phyloP scores from a whole-genome alignment of 768 basidiomycete genomes.

The Cubamyces sp. region DNA sequence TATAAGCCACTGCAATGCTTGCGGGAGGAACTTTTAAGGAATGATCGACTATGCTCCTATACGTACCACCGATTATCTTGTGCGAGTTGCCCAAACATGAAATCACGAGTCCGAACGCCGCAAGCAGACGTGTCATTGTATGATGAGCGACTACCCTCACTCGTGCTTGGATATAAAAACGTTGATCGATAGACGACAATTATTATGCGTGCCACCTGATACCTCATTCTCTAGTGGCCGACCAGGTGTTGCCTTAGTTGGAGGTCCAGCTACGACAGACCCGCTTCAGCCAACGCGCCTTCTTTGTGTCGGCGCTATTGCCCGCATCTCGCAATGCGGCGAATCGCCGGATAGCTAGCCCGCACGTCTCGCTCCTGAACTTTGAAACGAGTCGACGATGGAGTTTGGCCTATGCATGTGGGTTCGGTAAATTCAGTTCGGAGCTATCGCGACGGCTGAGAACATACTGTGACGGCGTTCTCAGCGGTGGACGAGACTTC shows the following conservation, averaged over 20 bases:
- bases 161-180: not conserved
- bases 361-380: constrained; percentile 58
- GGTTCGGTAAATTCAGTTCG: too few relatives aligned
- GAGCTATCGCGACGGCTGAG: not conserved
- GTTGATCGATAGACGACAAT: not conserved
- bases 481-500: constrained; percentile 32
- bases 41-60: not conserved
- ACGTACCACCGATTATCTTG: too few relatives aligned
- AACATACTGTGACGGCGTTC: constrained; percentile 9
- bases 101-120: too few relatives aligned
- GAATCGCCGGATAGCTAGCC: constrained; percentile 48
- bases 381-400: constrained; percentile 50
- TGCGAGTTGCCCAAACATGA: too few relatives aligned
- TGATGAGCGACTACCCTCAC: not conserved
- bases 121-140: too few relatives aligned
- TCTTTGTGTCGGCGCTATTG: constrained; percentile 44
- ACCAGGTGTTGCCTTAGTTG: not conserved
- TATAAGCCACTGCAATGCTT: not conserved
- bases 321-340: constrained; percentile 39
- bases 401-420: constrained; percentile 39
- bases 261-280: constrained; percentile 51
- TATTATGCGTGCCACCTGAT: too few relatives aligned
- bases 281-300: constrained; percentile 57
- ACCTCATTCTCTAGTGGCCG: too few relatives aligned
- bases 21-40: not conserved